phyloP scores from a whole-genome alignment of 2,329 filamentous ascomycete genomes.

The Hymenoscyphus fraxineus region DNA sequence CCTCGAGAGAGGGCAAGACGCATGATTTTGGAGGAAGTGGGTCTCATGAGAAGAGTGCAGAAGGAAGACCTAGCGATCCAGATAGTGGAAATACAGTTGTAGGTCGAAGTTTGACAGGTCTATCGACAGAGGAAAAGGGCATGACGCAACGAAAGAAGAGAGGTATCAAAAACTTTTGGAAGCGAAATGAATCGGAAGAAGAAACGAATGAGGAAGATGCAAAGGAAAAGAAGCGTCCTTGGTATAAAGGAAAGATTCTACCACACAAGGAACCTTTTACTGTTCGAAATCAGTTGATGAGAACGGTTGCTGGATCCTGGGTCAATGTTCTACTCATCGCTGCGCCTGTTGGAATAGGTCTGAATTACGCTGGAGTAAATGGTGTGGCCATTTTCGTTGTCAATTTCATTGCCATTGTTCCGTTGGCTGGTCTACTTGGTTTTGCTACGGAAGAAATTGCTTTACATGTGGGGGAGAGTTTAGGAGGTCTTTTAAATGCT shows the following conservation, averaged over 20 bases:
- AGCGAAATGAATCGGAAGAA: conserved; percentile 12
- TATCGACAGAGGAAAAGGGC: not conserved
- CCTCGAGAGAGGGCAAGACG: not conserved
- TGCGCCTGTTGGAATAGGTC: conserved; percentile 74
- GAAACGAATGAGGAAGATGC: conserved; percentile 20
- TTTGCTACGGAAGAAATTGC: conserved; percentile 91
- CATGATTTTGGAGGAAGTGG: not conserved
- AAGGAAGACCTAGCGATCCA: conserved; percentile 19
- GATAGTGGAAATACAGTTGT: conserved; percentile 17
- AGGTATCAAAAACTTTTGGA: conserved; percentile 23
- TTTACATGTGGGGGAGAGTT: conserved; percentile 73
- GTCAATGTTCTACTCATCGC: conserved; percentile 79
- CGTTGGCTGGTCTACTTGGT: conserved; percentile 79
- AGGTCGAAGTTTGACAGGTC: conserved; percentile 6
- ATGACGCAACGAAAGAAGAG: conserved; percentile 14
- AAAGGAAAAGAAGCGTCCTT: conserved; percentile 28
- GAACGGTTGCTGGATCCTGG: conserved; percentile 77
- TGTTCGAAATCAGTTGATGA: conserved; percentile 61
- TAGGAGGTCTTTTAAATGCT: conserved; percentile 86
- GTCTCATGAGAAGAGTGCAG: not conserved
- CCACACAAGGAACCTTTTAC: conserved; percentile 49
- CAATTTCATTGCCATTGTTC: conserved; percentile 92
- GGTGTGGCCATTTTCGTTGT: conserved; percentile 71
- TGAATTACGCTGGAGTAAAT: conserved; percentile 61
- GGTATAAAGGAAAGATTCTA: conserved; percentile 38